A percentile compares a stretch with the other conserved stretches of the same genome.
Conservation (phyloP, 2,329 filamentous ascomycete species). For the Paraphoma chrysanthemicola region DNA sequence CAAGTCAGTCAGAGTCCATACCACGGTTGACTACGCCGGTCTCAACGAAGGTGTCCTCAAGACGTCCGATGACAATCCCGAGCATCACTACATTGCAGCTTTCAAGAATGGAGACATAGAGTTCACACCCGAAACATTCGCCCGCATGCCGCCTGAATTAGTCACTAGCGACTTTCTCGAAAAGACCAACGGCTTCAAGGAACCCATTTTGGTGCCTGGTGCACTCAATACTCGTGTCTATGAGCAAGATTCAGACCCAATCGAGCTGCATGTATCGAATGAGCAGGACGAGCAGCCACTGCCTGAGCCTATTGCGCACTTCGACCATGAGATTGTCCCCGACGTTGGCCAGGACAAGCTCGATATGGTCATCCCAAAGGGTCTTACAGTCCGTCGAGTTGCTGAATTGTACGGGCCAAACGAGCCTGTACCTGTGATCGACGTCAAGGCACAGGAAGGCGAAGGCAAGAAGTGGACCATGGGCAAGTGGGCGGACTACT, state of each 20-base stretch:
- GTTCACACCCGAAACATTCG: constrained; percentile 67
- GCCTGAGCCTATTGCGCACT: constrained; percentile 38
- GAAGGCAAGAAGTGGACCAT: constrained; percentile 71
- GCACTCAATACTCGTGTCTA: constrained; percentile 62
- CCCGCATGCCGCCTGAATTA: constrained; percentile 68
- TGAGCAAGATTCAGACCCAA: neutral
- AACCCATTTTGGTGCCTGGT: constrained; percentile 72
- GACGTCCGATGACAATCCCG: constrained; percentile 67
- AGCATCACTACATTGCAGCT: constrained; percentile 72
- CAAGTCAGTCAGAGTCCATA: constrained; percentile 70
- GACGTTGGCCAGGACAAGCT: constrained; percentile 70
- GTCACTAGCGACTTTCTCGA: constrained; percentile 70
- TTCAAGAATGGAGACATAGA: constrained; percentile 70
- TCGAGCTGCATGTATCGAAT: neutral
- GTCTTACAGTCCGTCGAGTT: constrained; percentile 68
- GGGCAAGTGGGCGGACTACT: constrained; percentile 71
- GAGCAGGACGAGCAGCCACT: constrained; percentile 30
- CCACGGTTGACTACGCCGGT: constrained; percentile 72
- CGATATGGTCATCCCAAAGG: constrained; percentile 72
- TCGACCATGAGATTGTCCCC: constrained; percentile 57
- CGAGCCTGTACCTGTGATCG: constrained; percentile 70
- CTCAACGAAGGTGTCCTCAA: constrained; percentile 71
- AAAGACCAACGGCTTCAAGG: constrained; percentile 67
- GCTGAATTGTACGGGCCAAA: constrained; percentile 69
- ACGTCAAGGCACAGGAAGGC: constrained; percentile 73